Evolutionary conservation across 257 asterid genomes (phyloP).

Genomic region (Schizonepeta tenuifolia): DNA sequence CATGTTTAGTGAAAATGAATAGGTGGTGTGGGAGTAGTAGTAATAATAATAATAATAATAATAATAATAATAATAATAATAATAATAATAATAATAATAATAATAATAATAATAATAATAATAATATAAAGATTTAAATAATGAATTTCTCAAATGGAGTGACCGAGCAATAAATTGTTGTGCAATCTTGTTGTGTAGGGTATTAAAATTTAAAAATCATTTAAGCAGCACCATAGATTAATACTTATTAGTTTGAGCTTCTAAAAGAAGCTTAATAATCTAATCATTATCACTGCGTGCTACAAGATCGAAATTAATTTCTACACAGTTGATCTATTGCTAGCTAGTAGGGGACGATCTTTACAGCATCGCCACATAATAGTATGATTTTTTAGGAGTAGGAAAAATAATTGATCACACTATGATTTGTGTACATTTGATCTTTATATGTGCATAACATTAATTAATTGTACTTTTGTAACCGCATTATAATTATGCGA

Average conservation of each 20-base stretch:
- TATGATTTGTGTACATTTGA: background rate
- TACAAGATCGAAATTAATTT: background rate
- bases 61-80: too few relatives aligned
- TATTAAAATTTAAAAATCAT: too few relatives aligned
- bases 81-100: too few relatives aligned
- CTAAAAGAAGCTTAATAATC: slow-evolving; percentile 13
- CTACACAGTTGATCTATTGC: background rate
- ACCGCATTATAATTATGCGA: too few relatives aligned
- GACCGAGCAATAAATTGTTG: background rate
- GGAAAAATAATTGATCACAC: slow-evolving; percentile 25
- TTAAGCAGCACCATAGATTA: background rate
- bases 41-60: too few relatives aligned
- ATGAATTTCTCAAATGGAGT: background rate
- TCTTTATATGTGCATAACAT: too few relatives aligned
- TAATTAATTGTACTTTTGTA: too few relatives aligned
- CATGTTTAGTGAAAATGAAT: too few relatives aligned
- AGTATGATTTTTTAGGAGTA: background rate
- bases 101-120: too few relatives aligned
- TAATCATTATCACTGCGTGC: slow-evolving; percentile 16
- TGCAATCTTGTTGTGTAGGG: slow-evolving; percentile 1
- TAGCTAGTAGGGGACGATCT: slow-evolving; percentile 24
- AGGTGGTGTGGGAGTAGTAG: too few relatives aligned
- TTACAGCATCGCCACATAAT: background rate
- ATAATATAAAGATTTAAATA: too few relatives aligned
- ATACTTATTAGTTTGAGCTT: background rate